These are phyloP conservation scores for Colletotrichum trifolii DNA, from an alignment of 2,329 filamentous ascomycete species.

Conservation along the genomic window DNA sequence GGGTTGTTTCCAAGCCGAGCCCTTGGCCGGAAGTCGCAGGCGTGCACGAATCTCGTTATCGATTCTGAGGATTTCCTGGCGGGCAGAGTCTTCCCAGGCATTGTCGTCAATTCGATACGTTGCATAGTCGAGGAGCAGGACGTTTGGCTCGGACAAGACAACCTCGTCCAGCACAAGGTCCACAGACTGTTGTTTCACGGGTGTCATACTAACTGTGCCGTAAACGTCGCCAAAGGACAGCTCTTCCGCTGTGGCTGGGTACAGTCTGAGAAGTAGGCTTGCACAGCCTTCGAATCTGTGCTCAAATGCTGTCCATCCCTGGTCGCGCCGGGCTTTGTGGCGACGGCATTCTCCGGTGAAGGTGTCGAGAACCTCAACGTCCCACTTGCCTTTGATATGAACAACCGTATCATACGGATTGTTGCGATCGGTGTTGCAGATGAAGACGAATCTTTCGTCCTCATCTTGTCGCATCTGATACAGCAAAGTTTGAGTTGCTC, in stretches of 20 bases:
- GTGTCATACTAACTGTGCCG: neutral
- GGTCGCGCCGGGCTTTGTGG: conserved; percentile 12
- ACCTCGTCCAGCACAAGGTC: conserved; percentile 27
- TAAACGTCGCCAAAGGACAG: neutral
- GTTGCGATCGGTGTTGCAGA: conserved; percentile 45
- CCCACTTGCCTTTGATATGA: conserved; percentile 42
- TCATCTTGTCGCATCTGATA: conserved; percentile 46
- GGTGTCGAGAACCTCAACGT: conserved; percentile 43
- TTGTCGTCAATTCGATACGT: conserved; percentile 40
- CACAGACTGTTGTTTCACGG: neutral
- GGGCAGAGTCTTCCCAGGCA: conserved; percentile 36
- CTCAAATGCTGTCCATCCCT: conserved; percentile 41
- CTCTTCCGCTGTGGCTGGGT: neutral
- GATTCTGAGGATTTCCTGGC: conserved; percentile 42
- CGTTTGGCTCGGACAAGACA: conserved; percentile 44
- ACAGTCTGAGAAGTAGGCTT: conserved; percentile 42
- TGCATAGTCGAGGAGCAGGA: conserved; percentile 45
- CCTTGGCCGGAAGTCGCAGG: conserved; percentile 42
- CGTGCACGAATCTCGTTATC: conserved; percentile 43
- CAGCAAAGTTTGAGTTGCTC: conserved; percentile 37
- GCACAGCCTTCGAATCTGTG: conserved; percentile 45
- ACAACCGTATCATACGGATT: conserved; percentile 38
- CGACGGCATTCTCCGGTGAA: conserved; percentile 39
- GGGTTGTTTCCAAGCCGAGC: conserved; percentile 42
- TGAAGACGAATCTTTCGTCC: conserved; percentile 43